These are phyloP conservation scores for Exobasidium cylindrosporum DNA, from an alignment of 1,284 basidiomycete genomes.

Conservation along the genomic window DNA sequence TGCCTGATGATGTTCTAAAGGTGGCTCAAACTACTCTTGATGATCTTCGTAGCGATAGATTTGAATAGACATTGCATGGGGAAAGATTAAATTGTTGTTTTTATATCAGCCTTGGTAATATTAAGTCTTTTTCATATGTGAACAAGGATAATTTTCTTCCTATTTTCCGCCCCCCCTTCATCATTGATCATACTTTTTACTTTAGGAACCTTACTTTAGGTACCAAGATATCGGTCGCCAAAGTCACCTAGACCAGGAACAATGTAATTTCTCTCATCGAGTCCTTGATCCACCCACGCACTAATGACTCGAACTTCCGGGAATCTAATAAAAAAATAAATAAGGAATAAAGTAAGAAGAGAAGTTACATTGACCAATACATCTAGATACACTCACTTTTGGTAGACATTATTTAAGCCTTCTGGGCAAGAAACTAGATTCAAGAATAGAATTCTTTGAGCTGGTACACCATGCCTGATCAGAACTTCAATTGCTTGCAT, in stretches of 20 bases:
- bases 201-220: too few species aligned
- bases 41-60: conserved; percentile 15
- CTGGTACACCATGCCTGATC: conserved; percentile 72
- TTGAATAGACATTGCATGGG: neutral
- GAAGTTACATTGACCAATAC: neutral
- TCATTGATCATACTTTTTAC: too few species aligned
- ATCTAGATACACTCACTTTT: conserved; percentile 50
- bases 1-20: conserved; percentile 67
- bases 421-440: conserved; percentile 92
- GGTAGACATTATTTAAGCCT: conserved; percentile 78
- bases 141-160: too few species aligned
- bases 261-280: conserved; percentile 69
- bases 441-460: conserved; percentile 88
- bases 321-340: conserved; percentile 57
- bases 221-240: conserved; percentile 42
- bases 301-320: conserved; percentile 78
- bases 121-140: too few species aligned
- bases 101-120: too few species aligned
- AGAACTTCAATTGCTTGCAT: conserved; percentile 96
- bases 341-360: neutral
- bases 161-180: too few species aligned
- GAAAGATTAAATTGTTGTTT: too few species aligned
- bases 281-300: conserved; percentile 93
- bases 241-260: conserved; percentile 51
- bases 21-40: conserved; percentile 60